Evolutionary conservation across 1,284 basidiomycete genomes (phyloP), one percentile per base, ranked within the genome.

Genomic region (Trametes sp.): DNA sequence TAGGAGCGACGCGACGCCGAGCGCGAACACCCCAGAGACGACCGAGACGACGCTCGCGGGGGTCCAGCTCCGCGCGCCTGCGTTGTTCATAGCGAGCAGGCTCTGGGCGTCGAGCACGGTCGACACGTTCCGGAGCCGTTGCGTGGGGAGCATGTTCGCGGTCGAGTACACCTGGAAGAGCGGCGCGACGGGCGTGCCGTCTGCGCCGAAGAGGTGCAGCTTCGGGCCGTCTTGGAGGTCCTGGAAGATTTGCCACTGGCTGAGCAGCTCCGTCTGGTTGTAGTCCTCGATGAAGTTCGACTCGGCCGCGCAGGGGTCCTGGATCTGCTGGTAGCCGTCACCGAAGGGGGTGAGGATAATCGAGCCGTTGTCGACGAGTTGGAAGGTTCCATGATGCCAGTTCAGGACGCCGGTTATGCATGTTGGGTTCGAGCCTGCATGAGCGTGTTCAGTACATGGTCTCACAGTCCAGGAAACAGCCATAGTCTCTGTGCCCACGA

Each of bases 301-400:
- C 7, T 84, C 81, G 4, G 94, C 91, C 1, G 90, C 91, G 73
- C 96, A 98, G 0, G 93, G 88, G 69, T 96, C 90, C 80, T 98
- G 94, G 51, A 97, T 85, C 79, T 96, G 94, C 74, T 96, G 93
- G 77, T 86, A 93, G 16, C 95, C 95, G 74, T 98, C 95, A 16
- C 81, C 83, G 67, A 92, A 85, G 2, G 94, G 92, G 2, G 73
- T 80, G 71, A 93, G 77, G 42, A 83, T 73, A 63, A 98, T 87
- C 13, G 93, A 94, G 13, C 93, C 93, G 74, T 97, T 95, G 59
- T 79, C 33, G 63, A 86, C 77, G 46, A 93, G 76, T 0, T 72
- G 63, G 76, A 91, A 95, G 31, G 76, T 87, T 23, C 96, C 96
- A 76, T 98, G 96, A 68, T 87, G 87, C 92, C 93, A 98, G 73